phyloP scores from a whole-genome alignment of 208 protist genomes.

The Acanthamoeba royreba region DNA sequence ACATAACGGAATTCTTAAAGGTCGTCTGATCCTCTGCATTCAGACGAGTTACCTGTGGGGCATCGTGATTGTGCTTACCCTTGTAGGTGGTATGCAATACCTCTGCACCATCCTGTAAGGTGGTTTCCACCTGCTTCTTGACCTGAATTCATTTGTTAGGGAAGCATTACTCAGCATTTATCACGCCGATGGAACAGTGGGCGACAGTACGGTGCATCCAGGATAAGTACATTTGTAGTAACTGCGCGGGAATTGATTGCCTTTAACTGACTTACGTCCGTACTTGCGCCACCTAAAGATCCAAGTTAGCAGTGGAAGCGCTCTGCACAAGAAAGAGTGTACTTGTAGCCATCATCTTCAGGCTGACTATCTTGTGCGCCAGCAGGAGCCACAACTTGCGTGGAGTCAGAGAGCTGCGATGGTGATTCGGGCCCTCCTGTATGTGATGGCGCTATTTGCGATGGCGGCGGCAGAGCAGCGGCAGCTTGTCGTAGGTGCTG shows the following conservation, averaged over 20 bases:
- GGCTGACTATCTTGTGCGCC: not conserved
- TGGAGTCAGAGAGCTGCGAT: not conserved
- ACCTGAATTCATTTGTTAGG: not conserved
- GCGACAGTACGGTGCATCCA: not conserved
- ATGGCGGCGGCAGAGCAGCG: not conserved
- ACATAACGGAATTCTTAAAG: constrained; percentile 35
- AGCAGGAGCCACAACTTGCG: not conserved
- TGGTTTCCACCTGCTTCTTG: constrained; percentile 49
- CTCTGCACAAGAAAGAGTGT: not conserved
- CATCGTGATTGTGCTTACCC: constrained; percentile 39
- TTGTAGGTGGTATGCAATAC: constrained; percentile 36
- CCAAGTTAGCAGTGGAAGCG: not conserved
- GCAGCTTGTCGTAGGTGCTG: not conserved
- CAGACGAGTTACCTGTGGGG: not conserved
- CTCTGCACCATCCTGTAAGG: not conserved
- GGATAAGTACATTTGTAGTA: constrained; percentile 52
- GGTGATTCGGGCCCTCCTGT: too few relatives aligned
- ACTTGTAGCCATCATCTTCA: constrained; percentile 1
- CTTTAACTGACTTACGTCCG: constrained; percentile 47
- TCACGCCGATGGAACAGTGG: not conserved
- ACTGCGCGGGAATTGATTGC: constrained; percentile 28
- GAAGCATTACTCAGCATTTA: not conserved
- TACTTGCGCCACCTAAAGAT: constrained; percentile 59
- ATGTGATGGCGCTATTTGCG: too few relatives aligned
- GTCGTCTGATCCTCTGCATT: constrained; percentile 13